Base-by-base conservation (phyloP, 208 protist genomes). In the Wallacemonas sp. region DNA sequence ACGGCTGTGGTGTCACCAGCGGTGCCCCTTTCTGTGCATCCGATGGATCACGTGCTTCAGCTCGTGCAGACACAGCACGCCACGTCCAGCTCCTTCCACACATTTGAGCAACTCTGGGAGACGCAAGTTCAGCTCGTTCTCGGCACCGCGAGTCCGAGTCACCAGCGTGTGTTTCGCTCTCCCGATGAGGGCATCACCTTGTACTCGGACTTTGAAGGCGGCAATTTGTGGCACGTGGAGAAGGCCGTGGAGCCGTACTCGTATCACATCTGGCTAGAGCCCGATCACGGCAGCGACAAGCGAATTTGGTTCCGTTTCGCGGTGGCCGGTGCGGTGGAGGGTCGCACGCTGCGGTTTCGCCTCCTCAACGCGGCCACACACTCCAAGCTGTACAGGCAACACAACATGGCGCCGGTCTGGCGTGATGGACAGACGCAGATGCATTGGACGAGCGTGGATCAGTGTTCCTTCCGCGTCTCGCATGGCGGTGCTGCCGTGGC, bases 271-370 rank as follows among this genome's bases (percentile, higher is more conserved):
- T 96, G 87, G 86, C 72, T 94, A 22, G 87, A 94, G 55, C 79
- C 86, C 0, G 90, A 94, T 55, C 58, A 65, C 0, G 49, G 67
- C 19, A 87, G 84, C 62, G 80, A 84, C 56, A 92, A 96, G 72
- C 82, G 90, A 19, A 84, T 94, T 24, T 96, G 90, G 86, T 96
- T 94, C 67, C 87, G 86, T 51, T 96, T 96, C 69, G 72, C 85
- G 36, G 73, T 94, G 15, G 55, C 65, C 2, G 90, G 82, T 22
- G 74, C 72, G 5, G 54, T 62, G 56, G 79, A 77, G 33, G 68
- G 81, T 15, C 55, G 47, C 14, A 66, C 73, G 38, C 45, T 96
- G 34, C 81, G 68, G 22, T 78, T 96, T 31, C 78, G 80, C 15
- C 62, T 94, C 24, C 63, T 87, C 60, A 96, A 96, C 66, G 76